Conservation (phyloP, 768 basidiomycete species). For the Tylopilus sp. region DNA sequence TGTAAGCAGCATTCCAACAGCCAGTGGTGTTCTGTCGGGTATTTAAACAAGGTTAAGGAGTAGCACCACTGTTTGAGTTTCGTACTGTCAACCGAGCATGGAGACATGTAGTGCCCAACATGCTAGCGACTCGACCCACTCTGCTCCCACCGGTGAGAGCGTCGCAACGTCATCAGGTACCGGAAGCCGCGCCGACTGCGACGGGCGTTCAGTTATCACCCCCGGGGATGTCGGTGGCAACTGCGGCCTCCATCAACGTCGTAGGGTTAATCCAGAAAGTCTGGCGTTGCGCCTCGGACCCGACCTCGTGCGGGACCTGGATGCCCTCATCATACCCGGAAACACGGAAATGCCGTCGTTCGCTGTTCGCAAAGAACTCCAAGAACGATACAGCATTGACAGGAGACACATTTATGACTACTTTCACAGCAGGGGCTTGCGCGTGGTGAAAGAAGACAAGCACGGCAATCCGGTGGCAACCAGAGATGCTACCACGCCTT, state of each 20-base stretch:
- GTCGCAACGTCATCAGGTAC: slow-evolving; percentile 8
- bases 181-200: slow-evolving; percentile 4
- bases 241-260: slow-evolving; percentile 29
- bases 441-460: slow-evolving; percentile 63
- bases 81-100: slow-evolving; percentile 12
- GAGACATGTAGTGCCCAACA: neutral
- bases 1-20: slow-evolving; percentile 20
- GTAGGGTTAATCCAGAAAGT: slow-evolving; percentile 64
- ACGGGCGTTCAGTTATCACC: neutral
- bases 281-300: slow-evolving; percentile 65
- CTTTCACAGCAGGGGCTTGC: slow-evolving; percentile 62
- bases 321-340: slow-evolving; percentile 65
- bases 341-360: slow-evolving; percentile 75
- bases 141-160: neutral
- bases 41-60: slow-evolving; percentile 14
- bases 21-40: neutral
- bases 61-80: neutral
- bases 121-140: slow-evolving; percentile 2
- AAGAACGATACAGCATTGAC: slow-evolving; percentile 67
- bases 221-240: neutral
- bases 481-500: slow-evolving; percentile 17
- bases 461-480: slow-evolving; percentile 44
- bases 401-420: slow-evolving; percentile 77
- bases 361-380: slow-evolving; percentile 63
- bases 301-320: slow-evolving; percentile 66